Conservation (phyloP, 345 rosid genomes). For the Euphorbia tirucalli region DNA sequence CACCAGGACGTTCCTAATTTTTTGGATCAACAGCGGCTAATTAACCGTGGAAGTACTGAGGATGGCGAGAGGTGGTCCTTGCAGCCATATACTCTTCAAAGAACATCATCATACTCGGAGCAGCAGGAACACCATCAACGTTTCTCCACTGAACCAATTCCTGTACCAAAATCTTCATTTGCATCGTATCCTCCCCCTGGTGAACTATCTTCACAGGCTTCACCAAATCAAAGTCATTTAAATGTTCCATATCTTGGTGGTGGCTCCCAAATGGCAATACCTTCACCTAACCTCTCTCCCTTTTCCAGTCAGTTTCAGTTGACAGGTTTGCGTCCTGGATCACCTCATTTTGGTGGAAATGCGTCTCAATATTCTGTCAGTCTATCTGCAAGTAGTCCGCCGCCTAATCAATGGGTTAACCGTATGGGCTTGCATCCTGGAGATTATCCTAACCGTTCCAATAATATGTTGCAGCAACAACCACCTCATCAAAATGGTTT, state of each 20-base stretch:
- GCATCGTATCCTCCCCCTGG: conserved; percentile 69
- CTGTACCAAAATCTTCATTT: conserved; percentile 62
- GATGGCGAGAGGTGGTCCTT: conserved; percentile 63
- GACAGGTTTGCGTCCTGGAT: conserved; percentile 56
- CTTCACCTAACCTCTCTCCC: conserved; percentile 58
- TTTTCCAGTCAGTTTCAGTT: conserved; percentile 61
- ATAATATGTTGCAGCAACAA: conserved; percentile 55
- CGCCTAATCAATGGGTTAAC: conserved; percentile 62
- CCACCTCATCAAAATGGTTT: conserved; percentile 70
- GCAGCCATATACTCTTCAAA: conserved; percentile 52
- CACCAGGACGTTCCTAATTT: conserved; percentile 61
- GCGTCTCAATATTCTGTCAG: conserved; percentile 58
- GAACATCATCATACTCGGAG: conserved; percentile 76
- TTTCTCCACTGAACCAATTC: conserved; percentile 74
- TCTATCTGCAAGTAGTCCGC: conserved; percentile 50
- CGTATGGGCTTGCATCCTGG: conserved; percentile 60
- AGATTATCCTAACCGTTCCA: conserved; percentile 55
- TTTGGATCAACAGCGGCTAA: conserved; percentile 48
- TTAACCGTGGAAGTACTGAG: conserved; percentile 46
- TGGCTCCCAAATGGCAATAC: conserved; percentile 57
- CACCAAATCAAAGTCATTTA: conserved; percentile 59
- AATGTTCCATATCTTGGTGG: conserved; percentile 55
- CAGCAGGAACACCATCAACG: conserved; percentile 44
- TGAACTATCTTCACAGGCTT: conserved; percentile 59
- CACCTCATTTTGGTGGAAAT: conserved; percentile 55